Percentiles rank a stretch among this genome's conserved stretches.
Evolutionary conservation across 495 filamentous ascomycete species (phyloP).

Genomic region (Penicillium lividum): DNA sequence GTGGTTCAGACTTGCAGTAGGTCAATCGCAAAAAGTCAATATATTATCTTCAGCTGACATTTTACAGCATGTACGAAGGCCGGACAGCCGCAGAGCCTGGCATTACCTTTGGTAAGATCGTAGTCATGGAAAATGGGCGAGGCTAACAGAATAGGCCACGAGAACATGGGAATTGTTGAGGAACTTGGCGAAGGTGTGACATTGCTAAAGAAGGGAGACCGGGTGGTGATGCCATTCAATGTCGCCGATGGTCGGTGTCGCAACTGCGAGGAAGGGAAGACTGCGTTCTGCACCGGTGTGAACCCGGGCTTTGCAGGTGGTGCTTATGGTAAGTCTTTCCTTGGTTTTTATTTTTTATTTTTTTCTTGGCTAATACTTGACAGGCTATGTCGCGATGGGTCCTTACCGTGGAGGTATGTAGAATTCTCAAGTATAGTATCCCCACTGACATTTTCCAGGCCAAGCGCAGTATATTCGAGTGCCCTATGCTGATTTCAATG

Average conservation of each 20-base stretch:
- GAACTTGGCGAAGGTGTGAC: slow-evolving; percentile 50
- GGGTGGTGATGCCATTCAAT: slow-evolving; percentile 61
- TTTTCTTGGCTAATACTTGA: neutral
- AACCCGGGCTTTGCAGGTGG: slow-evolving; percentile 62
- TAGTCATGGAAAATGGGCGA: neutral
- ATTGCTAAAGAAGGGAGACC: slow-evolving; percentile 51
- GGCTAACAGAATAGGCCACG: slow-evolving; percentile 45
- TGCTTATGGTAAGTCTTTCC: slow-evolving; percentile 45
- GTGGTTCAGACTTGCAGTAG: slow-evolving; percentile 48
- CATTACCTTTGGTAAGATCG: slow-evolving; percentile 49
- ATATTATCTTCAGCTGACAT: no score
- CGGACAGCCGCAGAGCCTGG: slow-evolving; percentile 51
- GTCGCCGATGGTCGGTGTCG: slow-evolving; percentile 58
- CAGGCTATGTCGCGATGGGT: slow-evolving; percentile 58
- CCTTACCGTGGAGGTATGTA: slow-evolving; percentile 51
- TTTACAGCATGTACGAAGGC: slow-evolving; percentile 53
- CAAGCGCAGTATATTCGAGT: slow-evolving; percentile 58
- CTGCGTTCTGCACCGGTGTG: slow-evolving; percentile 58
- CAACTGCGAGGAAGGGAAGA: slow-evolving; percentile 60
- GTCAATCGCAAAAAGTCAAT: neutral
- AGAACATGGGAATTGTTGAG: slow-evolving; percentile 54
- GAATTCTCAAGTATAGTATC: no score
- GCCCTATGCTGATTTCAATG: slow-evolving; percentile 61
- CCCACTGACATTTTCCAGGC: slow-evolving; percentile 17
- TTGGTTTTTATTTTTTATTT: neutral